Evolutionary conservation across 2,329 filamentous ascomycete genomes (phyloP), one percentile per base, ranked within the genome.

Genomic region (Lachnellula subtilissima): DNA sequence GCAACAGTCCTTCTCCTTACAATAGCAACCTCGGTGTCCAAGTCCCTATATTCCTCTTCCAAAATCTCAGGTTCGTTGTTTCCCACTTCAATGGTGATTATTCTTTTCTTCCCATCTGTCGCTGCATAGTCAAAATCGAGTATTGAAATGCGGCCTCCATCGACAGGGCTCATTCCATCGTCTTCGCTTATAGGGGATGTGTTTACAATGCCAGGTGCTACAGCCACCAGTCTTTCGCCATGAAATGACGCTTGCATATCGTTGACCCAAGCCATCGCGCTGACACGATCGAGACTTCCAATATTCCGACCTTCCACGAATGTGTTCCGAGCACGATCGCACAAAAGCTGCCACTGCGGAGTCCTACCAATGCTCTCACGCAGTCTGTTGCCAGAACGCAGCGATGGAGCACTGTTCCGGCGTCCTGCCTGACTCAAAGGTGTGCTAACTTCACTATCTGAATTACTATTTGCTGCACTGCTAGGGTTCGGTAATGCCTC

Each of bases 21-120:
- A 64, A 93, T 84, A 60, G 89, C 89, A 19, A 94, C 88, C 69
- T 92, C 89, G 1, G 85, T 83, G 55, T 87, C 89, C 55, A 93
- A 76, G 64, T 90, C 88, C 22, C 87, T 83, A 60, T 82, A 80
- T 65, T 89, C 87, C 67, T 93, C 89, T 63, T 86, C 83, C 17
- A 94, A 73, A 0, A 84, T 74, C 67, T 91, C 88, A 0, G 88
- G 83, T 48, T 85, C 78, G 23, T 80, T 80, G 35, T 85, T 84
- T 11, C 89, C 89, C 25, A 93, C 83, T 67, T 93, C 89, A 52
- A 94, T 86, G 1, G 79, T 85, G 43, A 89, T 72, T 57, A 87
- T 81, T 1, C 71, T 73, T 54, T 77, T 76, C 45, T 72, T 70
- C 3, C 86, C 87, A 67, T 88, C 75, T 4, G 67, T 71, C 1